Evolutionary conservation across 441 rosid genomes (phyloP).

Genomic region (Flueggea neowawraea): DNA sequence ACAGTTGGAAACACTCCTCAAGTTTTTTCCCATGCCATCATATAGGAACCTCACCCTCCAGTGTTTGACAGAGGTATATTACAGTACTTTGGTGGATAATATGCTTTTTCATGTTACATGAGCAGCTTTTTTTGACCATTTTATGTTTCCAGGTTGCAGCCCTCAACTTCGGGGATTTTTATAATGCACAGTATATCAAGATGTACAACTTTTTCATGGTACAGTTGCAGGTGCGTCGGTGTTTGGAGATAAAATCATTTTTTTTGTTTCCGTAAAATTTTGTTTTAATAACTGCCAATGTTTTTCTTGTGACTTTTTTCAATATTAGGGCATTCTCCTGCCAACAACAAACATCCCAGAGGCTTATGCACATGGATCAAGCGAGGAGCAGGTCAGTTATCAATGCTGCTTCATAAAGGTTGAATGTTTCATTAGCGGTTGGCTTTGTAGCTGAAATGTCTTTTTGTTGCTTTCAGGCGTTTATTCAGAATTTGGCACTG

Average conservation of each 20-base stretch:
- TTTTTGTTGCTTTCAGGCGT: conserved; percentile 60
- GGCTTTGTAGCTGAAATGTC: conserved; percentile 2
- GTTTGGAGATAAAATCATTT: conserved; percentile 7
- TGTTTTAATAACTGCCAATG: conserved; percentile 6
- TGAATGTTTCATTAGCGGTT: background rate
- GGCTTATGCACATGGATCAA: conserved; percentile 83
- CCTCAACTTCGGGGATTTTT: conserved; percentile 91
- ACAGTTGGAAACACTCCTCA: conserved; percentile 94
- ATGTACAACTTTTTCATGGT: conserved; percentile 80
- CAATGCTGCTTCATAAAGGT: conserved; percentile 13
- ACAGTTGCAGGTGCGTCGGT: conserved; percentile 65
- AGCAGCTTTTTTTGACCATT: conserved; percentile 5
- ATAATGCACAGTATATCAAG: conserved; percentile 75
- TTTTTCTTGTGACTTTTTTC: conserved; percentile 5
- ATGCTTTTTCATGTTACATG: conserved; percentile 5
- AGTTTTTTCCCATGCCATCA: conserved; percentile 80
- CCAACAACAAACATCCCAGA: conserved; percentile 86
- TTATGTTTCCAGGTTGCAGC: conserved; percentile 74
- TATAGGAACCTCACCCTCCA: conserved; percentile 97
- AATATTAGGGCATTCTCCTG: conserved; percentile 70
- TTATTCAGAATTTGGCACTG: conserved; percentile 94
- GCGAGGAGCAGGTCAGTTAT: conserved; percentile 83
- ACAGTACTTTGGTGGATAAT: background rate
- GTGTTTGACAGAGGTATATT: conserved; percentile 92
- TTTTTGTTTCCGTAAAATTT: background rate